Conservation (phyloP, 352 stramenopile genomes). For the Globisporangium viniferum region DNA sequence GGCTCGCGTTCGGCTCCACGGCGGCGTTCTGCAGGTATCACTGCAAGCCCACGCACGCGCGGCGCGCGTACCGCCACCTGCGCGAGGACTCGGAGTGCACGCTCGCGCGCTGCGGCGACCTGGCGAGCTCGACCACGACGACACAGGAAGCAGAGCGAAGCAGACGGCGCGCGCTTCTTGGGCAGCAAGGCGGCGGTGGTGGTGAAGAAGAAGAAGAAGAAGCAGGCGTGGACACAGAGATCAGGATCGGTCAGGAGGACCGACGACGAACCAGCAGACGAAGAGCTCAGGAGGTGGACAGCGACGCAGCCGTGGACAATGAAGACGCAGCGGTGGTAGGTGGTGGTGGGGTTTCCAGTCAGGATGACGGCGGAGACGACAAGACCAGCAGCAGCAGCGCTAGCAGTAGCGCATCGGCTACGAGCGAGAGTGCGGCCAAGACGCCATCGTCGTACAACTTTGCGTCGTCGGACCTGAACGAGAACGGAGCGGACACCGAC, state of each 20-base stretch:
- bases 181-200: not conserved
- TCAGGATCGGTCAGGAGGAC: not conserved
- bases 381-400: not conserved
- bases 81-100: conserved; percentile 34
- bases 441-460: conserved; percentile 31
- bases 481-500: not conserved
- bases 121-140: not conserved
- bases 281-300: conserved; percentile 1
- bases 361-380: not conserved
- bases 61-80: conserved; percentile 38
- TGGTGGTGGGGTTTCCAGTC: not conserved
- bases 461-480: conserved; percentile 8
- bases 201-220: conserved; percentile 11
- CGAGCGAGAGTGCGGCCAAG: conserved; percentile 6
- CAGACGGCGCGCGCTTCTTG: conserved; percentile 8
- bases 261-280: not conserved
- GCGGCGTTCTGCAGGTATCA: conserved; percentile 60
- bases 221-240: not conserved
- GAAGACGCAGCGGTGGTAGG: not conserved
- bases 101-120: conserved; percentile 23
- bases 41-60: conserved; percentile 48
- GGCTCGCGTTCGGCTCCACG: conserved; percentile 43
- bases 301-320: not conserved
- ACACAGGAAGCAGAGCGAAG: not conserved
- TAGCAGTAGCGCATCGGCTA: not conserved